Conservation (phyloP, 306 rosid species). For the Malus domestica region ASM211411v1 NC_041791.1:9274501-9275000, state of each 20-base stretch:
- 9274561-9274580: too few relatives aligned
- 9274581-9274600: too few relatives aligned
- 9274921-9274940: background rate
- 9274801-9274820: background rate
- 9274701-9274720: background rate
- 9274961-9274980: background rate
- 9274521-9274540: too few relatives aligned
- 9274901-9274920: background rate
- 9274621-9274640: too few relatives aligned
- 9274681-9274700: background rate
- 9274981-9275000: background rate
- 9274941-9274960: background rate
- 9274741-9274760: background rate
- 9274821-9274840: conserved; percentile 12
- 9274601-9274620: too few relatives aligned
- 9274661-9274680: background rate
- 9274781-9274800: background rate
- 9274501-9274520: too few relatives aligned
- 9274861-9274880: conserved; percentile 36
- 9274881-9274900: conserved; percentile 15
- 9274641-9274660: too few relatives aligned
- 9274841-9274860: conserved; percentile 5
- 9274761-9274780: too few relatives aligned
- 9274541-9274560: too few relatives aligned
- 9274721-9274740: background rate